Evolutionary conservation across 2,329 filamentous ascomycete genomes (phyloP).

Genomic region (Ascochyta rabiei): DNA sequence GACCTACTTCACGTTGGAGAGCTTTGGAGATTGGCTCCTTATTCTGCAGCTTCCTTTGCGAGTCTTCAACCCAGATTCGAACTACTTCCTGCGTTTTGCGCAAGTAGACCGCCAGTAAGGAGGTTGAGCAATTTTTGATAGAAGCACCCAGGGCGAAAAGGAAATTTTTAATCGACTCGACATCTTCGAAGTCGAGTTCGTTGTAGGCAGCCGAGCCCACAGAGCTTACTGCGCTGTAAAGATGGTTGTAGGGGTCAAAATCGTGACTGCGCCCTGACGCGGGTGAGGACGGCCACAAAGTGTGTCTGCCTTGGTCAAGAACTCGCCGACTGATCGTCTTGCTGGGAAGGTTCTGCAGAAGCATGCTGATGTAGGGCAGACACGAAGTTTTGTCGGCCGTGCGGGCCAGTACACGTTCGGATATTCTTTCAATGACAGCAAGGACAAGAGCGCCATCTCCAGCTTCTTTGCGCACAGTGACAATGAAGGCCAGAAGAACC

Average conservation of each 20-base stretch:
- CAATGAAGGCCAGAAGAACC: constrained; percentile 64
- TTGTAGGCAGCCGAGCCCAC: constrained; percentile 64
- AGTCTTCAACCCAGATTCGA: constrained; percentile 68
- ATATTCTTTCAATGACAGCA: constrained; percentile 73
- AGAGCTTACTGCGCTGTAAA: constrained; percentile 66
- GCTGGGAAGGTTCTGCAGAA: constrained; percentile 45
- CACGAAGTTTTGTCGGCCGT: constrained; percentile 23
- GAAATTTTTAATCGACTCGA: constrained; percentile 53
- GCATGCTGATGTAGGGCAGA: constrained; percentile 42
- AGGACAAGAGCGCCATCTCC: constrained; percentile 72
- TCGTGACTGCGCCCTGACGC: constrained; percentile 42
- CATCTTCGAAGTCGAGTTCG: constrained; percentile 48
- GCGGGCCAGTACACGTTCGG: constrained; percentile 50
- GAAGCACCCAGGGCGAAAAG: constrained; percentile 59
- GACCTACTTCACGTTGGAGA: constrained; percentile 36
- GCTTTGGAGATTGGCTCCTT: constrained; percentile 26
- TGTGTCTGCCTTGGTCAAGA: constrained; percentile 67
- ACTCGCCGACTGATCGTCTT: constrained; percentile 51
- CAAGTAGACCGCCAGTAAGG: constrained; percentile 63
- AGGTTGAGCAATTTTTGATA: constrained; percentile 46
- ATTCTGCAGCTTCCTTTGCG: constrained; percentile 39
- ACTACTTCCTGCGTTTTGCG: constrained; percentile 67
- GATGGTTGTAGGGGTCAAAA: constrained; percentile 66
- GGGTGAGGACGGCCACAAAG: constrained; percentile 67
- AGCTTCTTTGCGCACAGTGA: constrained; percentile 63